A percentile compares a stretch with the other conserved stretches of the same genome.
Evolutionary conservation across 495 filamentous ascomycete species (phyloP).

Genomic region (Tuber aestivum): DNA sequence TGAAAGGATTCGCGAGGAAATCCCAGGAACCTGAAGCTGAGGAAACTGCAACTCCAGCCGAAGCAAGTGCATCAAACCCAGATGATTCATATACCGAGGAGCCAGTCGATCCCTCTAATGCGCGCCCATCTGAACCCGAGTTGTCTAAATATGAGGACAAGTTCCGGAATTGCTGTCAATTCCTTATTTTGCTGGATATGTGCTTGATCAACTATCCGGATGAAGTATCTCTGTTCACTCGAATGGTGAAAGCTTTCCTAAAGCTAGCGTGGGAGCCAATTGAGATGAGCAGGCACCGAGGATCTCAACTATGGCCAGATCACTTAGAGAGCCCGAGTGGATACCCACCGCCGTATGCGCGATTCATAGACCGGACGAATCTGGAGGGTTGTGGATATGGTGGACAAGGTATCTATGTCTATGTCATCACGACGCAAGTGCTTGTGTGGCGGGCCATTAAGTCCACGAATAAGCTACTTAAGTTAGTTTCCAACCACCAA

Average conservation of each 20-base stretch:
- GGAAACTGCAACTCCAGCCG: too few species aligned
- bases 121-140: not conserved
- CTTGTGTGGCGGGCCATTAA: not conserved
- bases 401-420: not conserved
- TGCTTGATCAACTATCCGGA: not conserved
- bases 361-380: not conserved
- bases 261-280: not conserved
- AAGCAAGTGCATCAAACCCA: too few species aligned
- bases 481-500: not conserved
- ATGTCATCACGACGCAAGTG: not conserved
- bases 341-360: not conserved
- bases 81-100: too few species aligned
- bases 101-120: not conserved
- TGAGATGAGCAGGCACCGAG: not conserved
- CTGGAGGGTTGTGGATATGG: not conserved
- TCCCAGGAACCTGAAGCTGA: not conserved
- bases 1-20: not conserved
- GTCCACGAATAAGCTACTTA: not conserved
- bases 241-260: not conserved
- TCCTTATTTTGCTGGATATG: not conserved
- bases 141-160: not conserved
- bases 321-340: not conserved
- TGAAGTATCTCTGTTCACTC: not conserved
- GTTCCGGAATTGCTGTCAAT: constrained; percentile 1
- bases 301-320: not conserved